Conservation (phyloP, 2,329 filamentous ascomycete genomes). For the Fusarium aywerte region DNA sequence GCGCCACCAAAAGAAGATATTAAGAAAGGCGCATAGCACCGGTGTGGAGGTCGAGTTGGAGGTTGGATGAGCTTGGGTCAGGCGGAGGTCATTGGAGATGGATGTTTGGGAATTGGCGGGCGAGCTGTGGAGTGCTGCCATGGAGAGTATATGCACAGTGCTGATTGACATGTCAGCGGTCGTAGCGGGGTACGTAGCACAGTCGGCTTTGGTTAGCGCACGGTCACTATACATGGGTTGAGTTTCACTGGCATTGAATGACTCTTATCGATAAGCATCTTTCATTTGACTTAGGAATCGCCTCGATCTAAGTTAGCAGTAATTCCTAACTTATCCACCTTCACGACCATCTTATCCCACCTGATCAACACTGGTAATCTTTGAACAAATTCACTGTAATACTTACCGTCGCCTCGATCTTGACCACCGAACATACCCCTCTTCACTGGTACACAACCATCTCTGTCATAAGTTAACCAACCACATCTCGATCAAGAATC, state of each 20-base stretch:
- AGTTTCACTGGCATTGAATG: neutral
- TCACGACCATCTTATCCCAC: neutral
- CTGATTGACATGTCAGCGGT: neutral
- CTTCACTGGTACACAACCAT: neutral
- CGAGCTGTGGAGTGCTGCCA: slow-evolving; percentile 7
- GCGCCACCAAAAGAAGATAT: slow-evolving; percentile 31
- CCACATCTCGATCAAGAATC: slow-evolving; percentile 28
- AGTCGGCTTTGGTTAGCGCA: neutral
- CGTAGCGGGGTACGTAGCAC: accelerated
- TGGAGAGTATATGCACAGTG: slow-evolving; percentile 38
- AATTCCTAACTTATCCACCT: slow-evolving; percentile 20
- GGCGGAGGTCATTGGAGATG: slow-evolving; percentile 40
- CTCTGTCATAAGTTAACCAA: neutral
- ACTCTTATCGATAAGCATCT: slow-evolving; percentile 41
- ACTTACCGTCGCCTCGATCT: neutral
- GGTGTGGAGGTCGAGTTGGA: slow-evolving; percentile 29
- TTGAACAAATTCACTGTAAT: neutral
- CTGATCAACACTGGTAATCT: neutral
- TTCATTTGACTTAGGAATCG: slow-evolving; percentile 37
- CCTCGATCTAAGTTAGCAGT: slow-evolving; percentile 6
- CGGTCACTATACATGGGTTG: neutral
- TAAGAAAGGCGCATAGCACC: slow-evolving; percentile 43
- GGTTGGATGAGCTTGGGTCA: slow-evolving; percentile 42
- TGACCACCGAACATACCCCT: neutral
- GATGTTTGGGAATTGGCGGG: slow-evolving; percentile 42